Base-by-base conservation (phyloP, 2,329 filamentous ascomycete species). In the Alternaria metachromatica region DNA sequence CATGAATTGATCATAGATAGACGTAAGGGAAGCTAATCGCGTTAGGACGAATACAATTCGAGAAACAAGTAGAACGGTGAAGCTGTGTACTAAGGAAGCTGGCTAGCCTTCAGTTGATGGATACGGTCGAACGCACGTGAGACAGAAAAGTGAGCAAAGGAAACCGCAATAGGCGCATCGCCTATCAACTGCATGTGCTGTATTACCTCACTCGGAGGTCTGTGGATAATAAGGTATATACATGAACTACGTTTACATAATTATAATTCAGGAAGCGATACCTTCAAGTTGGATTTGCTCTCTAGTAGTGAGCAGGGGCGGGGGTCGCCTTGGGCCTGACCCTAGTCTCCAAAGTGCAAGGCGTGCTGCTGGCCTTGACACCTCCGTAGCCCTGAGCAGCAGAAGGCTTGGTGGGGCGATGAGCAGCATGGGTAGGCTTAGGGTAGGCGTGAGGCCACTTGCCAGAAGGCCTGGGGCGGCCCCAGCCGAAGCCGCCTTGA, bases 271-370 rank as follows among this genome's bases (percentile, higher is more conserved):
- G 7, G 13, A 21, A 15, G 20, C 10, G 30, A 53, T 11, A 53
- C 23, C 15, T 28, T 23, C 9, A 18, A n/a, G n/a, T 21, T 23
- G n/a, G n/a, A n/a, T 45, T n/a, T 10, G 11, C n/a, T 37, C n/a
- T 20, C 12, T 64, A 64, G 25, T 49, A 48, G 25, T 49, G 41
- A 48, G 60, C 54, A 45, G 49, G 50, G 20, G 63, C 61, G 6
- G 37, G 37, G 37, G 70, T 72, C 25, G 72, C 51, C n/a, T 65
- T 70, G 18, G 70, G 66, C 60, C 64, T 72, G 18, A 73, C 60
- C 60, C 60, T 71, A 2, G 71, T 76, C 62, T 70, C 64, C 28
- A 76, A 58, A 7, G 68, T 71, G 55, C 68, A 71, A 21, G 72
- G 72, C 23, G 66, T 71, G 55, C 60, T 66, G 15, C 61, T 58